A percentile compares a stretch with the other conserved stretches of the same genome.
Conservation (phyloP, 2,329 filamentous ascomycete species). For the Ophiocordyceps camponoti-saundersi region DNA sequence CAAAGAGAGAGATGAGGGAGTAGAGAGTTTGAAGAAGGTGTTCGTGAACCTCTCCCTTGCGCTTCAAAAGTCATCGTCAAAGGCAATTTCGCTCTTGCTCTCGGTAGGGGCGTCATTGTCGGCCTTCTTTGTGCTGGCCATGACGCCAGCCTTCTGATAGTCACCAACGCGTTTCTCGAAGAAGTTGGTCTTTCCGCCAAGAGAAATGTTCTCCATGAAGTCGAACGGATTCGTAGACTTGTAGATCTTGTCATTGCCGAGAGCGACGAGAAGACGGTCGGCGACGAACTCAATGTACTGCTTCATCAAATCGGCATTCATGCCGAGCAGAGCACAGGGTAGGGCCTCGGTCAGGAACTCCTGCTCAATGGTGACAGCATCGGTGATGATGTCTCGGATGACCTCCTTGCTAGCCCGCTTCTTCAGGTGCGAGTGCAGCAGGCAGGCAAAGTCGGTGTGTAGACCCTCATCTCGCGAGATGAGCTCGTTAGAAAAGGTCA, state of each 20-base stretch:
- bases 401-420: conserved; percentile 71
- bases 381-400: conserved; percentile 76
- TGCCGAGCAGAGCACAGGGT: conserved; percentile 82
- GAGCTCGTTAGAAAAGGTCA: conserved; percentile 99
- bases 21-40: background rate
- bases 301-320: conserved; percentile 96
- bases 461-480: conserved; percentile 99
- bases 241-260: conserved; percentile 91
- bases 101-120: conserved; percentile 25
- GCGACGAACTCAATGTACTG: conserved; percentile 99
- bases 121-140: conserved; percentile 76
- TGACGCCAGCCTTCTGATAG: conserved; percentile 98
- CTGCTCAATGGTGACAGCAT: conserved; percentile 88
- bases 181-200: conserved; percentile 99
- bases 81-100: conserved; percentile 50
- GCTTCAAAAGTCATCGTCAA: conserved; percentile 88
- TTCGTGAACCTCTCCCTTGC: background rate
- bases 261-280: conserved; percentile 79
- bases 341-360: conserved; percentile 96
- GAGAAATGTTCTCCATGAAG: conserved; percentile 99
- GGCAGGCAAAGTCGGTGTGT: conserved; percentile 96
- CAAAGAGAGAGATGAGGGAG: background rate
- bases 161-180: conserved; percentile 99
- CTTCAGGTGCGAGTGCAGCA: conserved; percentile 94
- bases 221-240: conserved; percentile 92